Evolutionary conservation across 2,329 filamentous ascomycete species (phyloP).

Genomic region (Ustulina deusta): DNA sequence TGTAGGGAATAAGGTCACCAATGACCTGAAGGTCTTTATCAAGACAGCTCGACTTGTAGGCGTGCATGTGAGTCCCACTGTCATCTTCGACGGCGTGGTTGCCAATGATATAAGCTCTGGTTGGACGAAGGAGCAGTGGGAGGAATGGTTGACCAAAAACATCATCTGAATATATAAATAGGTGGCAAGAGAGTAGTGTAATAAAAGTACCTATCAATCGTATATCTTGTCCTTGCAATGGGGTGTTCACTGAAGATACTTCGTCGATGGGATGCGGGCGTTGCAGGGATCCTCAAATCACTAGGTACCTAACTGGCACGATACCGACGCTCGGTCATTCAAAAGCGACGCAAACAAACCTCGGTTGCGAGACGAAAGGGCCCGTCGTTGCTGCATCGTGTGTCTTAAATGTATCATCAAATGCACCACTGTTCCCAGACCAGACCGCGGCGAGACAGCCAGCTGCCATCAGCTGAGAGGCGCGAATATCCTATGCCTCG

Average conservation of each 20-base stretch:
- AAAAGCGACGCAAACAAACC: neutral
- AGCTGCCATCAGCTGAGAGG: constrained; percentile 13
- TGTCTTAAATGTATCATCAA: neutral
- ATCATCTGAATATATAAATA: constrained; percentile 53
- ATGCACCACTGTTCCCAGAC: neutral
- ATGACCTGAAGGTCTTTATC: constrained; percentile 85
- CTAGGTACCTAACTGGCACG: neutral
- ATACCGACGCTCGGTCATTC: neutral
- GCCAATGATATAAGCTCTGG: constrained; percentile 81
- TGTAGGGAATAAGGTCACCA: constrained; percentile 82
- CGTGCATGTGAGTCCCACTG: constrained; percentile 91
- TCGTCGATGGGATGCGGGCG: neutral
- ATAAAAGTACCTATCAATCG: constrained; percentile 48
- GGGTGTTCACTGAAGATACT: neutral
- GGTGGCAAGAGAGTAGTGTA: neutral
- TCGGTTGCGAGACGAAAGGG: neutral
- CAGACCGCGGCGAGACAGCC: neutral
- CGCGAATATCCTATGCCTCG: neutral
- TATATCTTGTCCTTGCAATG: neutral
- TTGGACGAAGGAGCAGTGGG: constrained; percentile 85
- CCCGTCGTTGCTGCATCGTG: neutral
- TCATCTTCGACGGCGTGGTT: constrained; percentile 87
- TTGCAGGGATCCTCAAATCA: neutral
- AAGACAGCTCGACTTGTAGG: constrained; percentile 84
- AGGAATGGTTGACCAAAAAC: constrained; percentile 78